Conservation (phyloP, 2,329 filamentous ascomycete genomes). For the Diaporthe ampelina region DNA sequence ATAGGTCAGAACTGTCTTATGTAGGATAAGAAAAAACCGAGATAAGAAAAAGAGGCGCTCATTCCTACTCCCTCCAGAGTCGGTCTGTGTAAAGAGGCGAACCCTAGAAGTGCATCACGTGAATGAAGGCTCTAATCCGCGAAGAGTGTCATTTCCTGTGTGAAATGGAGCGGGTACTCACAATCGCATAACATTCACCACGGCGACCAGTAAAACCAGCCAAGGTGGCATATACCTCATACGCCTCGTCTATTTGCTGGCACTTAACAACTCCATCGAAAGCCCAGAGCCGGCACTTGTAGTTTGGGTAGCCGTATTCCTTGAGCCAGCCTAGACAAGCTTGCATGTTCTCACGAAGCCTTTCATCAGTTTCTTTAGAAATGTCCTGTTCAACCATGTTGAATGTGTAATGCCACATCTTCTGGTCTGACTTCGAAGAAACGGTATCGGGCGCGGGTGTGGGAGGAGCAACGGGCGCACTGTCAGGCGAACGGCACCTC, state of each 20-base stretch:
- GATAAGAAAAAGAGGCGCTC: too few relatives aligned
- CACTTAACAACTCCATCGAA: neutral
- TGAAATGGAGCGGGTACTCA: neutral
- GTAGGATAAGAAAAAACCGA: too few relatives aligned
- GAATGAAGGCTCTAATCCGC: neutral
- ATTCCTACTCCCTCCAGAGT: neutral
- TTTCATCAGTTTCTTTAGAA: neutral
- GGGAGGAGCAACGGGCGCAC: neutral
- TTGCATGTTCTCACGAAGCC: neutral
- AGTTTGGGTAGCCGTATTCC: neutral
- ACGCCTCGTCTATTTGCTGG: neutral
- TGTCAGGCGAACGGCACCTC: neutral
- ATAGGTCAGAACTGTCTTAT: too few relatives aligned
- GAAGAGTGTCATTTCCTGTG: neutral
- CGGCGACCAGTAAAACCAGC: neutral
- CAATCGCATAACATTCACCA: neutral
- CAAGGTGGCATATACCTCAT: neutral
- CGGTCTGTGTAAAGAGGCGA: neutral
- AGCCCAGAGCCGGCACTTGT: neutral
- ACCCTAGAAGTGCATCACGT: neutral
- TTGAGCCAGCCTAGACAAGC: neutral
- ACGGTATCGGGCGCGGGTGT: neutral
- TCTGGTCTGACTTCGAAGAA: neutral
- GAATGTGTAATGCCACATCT: neutral
- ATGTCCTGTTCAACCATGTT: neutral